Conservation (phyloP, 2,329 filamentous ascomycete species). For the Thelonectria blattea region DNA sequence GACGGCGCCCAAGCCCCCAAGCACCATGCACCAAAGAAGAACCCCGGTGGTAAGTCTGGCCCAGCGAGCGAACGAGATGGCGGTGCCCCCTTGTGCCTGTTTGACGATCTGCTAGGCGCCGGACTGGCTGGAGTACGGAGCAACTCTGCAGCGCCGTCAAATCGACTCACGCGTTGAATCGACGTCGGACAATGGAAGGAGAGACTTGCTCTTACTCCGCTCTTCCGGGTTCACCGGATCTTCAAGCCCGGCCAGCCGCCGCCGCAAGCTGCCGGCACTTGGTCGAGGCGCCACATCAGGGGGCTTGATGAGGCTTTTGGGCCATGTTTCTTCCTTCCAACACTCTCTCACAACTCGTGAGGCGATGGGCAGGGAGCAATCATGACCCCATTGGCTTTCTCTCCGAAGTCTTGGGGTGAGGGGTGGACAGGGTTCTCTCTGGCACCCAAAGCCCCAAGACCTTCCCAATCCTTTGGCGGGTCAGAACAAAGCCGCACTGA, state of each 20-base stretch:
- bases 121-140: background rate
- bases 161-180: too few relatives aligned
- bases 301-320: background rate
- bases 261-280: conserved; percentile 20
- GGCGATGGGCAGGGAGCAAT: background rate
- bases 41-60: background rate
- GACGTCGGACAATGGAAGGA: too few relatives aligned
- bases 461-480: background rate
- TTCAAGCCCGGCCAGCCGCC: conserved; percentile 6
- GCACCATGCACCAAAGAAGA: too few relatives aligned
- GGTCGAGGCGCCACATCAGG: conserved; percentile 4
- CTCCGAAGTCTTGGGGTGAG: background rate
- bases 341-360: background rate
- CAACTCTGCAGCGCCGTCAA: too few relatives aligned
- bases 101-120: background rate
- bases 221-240: conserved; percentile 12
- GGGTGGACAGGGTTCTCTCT: conserved; percentile 1
- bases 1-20: background rate
- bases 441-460: background rate
- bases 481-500: background rate
- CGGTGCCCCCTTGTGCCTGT: background rate
- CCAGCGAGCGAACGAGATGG: background rate
- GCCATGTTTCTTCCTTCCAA: background rate
- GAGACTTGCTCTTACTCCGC: background rate
- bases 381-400: background rate